Conservation (phyloP, 768 basidiomycete genomes). For the Boletus sensibilis region DNA sequence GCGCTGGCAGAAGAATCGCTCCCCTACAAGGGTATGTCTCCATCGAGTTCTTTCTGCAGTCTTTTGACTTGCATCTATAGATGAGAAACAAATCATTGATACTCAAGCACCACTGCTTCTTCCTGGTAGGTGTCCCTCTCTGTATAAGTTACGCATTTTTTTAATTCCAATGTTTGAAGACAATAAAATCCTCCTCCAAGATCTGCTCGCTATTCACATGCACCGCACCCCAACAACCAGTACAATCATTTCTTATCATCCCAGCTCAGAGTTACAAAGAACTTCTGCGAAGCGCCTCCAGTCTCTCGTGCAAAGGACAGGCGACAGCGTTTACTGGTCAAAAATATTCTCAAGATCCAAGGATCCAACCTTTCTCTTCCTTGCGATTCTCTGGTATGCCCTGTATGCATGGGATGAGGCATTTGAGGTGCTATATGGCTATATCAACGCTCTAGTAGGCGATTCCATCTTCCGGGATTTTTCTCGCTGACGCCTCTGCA, state of each 20-base stretch:
- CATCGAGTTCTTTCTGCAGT: not conserved
- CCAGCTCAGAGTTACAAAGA: slow-evolving; percentile 16
- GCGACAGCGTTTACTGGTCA: slow-evolving; percentile 36
- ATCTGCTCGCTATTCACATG: slow-evolving; percentile 57
- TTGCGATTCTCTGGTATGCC: slow-evolving; percentile 57
- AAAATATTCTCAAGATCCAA: slow-evolving; percentile 29
- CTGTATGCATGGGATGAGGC: slow-evolving; percentile 64
- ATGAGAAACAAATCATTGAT: slow-evolving; percentile 41
- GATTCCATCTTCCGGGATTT: not conserved
- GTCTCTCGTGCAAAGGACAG: slow-evolving; percentile 28
- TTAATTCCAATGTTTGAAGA: slow-evolving; percentile 12
- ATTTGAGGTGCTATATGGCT: slow-evolving; percentile 48
- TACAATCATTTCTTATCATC: slow-evolving; percentile 35
- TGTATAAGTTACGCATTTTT: not conserved
- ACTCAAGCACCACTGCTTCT: slow-evolving; percentile 49
- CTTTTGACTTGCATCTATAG: slow-evolving; percentile 8
- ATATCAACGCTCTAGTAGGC: slow-evolving; percentile 50
- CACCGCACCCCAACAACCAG: slow-evolving; percentile 32
- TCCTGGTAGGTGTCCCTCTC: slow-evolving; percentile 25
- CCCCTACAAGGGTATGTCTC: slow-evolving; percentile 19
- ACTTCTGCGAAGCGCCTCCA: slow-evolving; percentile 33
- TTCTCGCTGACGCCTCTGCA: slow-evolving; percentile 16
- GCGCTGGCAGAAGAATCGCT: not conserved
- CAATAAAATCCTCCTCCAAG: slow-evolving; percentile 32
- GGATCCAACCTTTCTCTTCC: slow-evolving; percentile 56